Evolutionary conservation across 768 basidiomycete genomes (phyloP).

Genomic region (Cyclocybe cylindracea): DNA sequence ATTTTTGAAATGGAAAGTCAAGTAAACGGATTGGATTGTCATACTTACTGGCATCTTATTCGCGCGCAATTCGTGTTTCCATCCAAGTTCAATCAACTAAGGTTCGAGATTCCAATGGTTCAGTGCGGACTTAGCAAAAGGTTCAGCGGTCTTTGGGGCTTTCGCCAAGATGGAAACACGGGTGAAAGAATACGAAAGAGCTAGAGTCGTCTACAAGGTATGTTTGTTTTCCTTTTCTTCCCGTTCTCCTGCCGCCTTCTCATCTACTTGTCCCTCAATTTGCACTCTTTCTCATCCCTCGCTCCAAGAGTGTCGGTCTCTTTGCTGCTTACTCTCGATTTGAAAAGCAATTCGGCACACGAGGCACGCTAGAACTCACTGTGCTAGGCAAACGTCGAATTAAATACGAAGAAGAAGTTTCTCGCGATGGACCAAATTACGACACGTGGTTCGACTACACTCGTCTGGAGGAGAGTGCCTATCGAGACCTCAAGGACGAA

Average conservation of each 20-base stretch:
- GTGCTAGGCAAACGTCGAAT: slow-evolving; percentile 96
- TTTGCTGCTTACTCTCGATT: slow-evolving; percentile 96
- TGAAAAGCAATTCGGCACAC: slow-evolving; percentile 95
- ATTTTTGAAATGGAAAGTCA: too few relatives aligned
- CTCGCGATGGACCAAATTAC: slow-evolving; percentile 91
- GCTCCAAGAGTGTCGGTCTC: slow-evolving; percentile 84
- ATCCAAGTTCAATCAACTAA: too few relatives aligned
- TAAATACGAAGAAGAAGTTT: slow-evolving; percentile 95
- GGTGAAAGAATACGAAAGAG: slow-evolving; percentile 94
- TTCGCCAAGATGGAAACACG: slow-evolving; percentile 98
- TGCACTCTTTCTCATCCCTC: slow-evolving; percentile 88
- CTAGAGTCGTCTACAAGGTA: slow-evolving; percentile 96
- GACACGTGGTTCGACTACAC: slow-evolving; percentile 99
- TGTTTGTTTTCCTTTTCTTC: slow-evolving; percentile 9
- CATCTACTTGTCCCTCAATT: slow-evolving; percentile 54
- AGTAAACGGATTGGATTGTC: too few relatives aligned
- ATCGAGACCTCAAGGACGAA: slow-evolving; percentile 71
- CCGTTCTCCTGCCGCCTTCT: background rate
- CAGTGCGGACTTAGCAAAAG: slow-evolving; percentile 67
- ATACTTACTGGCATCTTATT: too few relatives aligned
- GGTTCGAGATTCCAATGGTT: too few relatives aligned
- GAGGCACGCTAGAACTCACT: slow-evolving; percentile 85
- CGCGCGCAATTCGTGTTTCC: too few relatives aligned
- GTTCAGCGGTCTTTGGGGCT: slow-evolving; percentile 88
- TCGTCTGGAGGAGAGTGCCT: slow-evolving; percentile 88